A percentile compares a stretch with the other conserved stretches of the same genome.
These are phyloP conservation scores for Angomonas deanei DNA, from an alignment of 208 protist species.

Conservation along the genomic window DNA sequence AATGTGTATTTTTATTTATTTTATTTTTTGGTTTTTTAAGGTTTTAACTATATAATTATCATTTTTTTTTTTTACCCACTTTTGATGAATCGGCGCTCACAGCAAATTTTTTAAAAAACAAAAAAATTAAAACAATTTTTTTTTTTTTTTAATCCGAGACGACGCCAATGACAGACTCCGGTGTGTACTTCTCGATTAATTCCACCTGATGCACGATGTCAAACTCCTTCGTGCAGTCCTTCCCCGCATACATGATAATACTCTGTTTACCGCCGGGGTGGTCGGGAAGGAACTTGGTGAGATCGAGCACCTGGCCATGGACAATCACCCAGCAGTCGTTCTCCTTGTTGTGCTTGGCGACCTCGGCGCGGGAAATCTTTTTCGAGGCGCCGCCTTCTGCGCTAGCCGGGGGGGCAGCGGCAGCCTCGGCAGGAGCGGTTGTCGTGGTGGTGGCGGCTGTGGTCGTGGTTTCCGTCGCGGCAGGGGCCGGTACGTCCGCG, in stretches of 20 bases:
- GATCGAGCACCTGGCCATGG: conserved; percentile 42
- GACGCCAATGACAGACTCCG: conserved; percentile 37
- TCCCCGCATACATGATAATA: conserved; percentile 52
- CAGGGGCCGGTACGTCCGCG: conserved; percentile 1
- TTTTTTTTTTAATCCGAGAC: conserved; percentile 22
- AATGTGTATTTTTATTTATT: not conserved
- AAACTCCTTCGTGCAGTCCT: conserved; percentile 58
- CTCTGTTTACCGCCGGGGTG: conserved; percentile 57
- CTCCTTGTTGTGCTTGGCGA: conserved; percentile 63
- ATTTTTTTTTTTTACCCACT: conserved; percentile 1
- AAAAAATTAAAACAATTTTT: not conserved
- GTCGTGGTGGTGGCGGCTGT: not conserved
- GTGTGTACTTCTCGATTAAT: conserved; percentile 62
- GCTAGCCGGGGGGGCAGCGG: conserved; percentile 1
- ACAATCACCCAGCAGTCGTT: conserved; percentile 55
- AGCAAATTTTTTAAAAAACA: conserved; percentile 14
- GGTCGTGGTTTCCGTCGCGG: not conserved
- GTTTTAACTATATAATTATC: not conserved
- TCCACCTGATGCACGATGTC: conserved; percentile 35
- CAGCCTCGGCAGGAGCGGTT: not conserved
- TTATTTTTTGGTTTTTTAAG: not conserved
- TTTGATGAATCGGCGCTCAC: too few species aligned
- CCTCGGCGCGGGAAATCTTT: conserved; percentile 38
- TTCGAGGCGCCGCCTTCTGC: conserved; percentile 5
- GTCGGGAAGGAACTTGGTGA: conserved; percentile 42